phyloP scores from a whole-genome alignment of 768 basidiomycete species.

The Dentipellis fragilis region DNA sequence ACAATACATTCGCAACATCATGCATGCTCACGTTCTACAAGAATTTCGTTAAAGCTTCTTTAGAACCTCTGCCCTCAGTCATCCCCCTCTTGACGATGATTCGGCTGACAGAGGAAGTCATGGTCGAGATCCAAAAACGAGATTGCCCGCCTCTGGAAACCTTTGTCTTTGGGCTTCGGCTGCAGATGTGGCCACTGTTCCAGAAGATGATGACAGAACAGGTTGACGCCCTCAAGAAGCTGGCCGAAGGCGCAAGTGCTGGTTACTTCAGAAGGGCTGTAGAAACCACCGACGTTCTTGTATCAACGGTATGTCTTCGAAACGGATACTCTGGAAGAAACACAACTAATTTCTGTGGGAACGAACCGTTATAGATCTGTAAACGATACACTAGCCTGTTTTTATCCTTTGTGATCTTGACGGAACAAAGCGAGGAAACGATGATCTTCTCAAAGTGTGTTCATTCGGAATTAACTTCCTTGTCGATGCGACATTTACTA shows the following conservation, averaged over 20 bases:
- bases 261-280: slow-evolving; percentile 56
- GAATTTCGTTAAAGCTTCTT: slow-evolving; percentile 56
- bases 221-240: slow-evolving; percentile 69
- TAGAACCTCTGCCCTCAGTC: slow-evolving; percentile 68
- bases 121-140: slow-evolving; percentile 65
- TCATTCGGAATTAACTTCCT: neutral
- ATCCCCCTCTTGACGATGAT: slow-evolving; percentile 85
- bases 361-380: slow-evolving; percentile 40
- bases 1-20: neutral
- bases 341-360: neutral
- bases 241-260: slow-evolving; percentile 61
- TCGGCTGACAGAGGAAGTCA: slow-evolving; percentile 75
- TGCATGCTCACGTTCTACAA: slow-evolving; percentile 19
- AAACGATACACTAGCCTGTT: slow-evolving; percentile 74
- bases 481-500: neutral
- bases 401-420: slow-evolving; percentile 72
- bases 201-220: slow-evolving; percentile 83
- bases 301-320: slow-evolving; percentile 41
- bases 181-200: slow-evolving; percentile 91
- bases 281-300: slow-evolving; percentile 56
- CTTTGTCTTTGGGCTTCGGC: slow-evolving; percentile 69
- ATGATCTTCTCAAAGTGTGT: slow-evolving; percentile 94
- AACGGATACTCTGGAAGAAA: neutral
- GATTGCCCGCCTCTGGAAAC: slow-evolving; percentile 72
- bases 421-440: slow-evolving; percentile 79